A percentile compares a stretch with the other conserved stretches of the same genome.
Evolutionary conservation across 2,329 filamentous ascomycete species (phyloP).

Genomic region (Fusarium zealandicum): DNA sequence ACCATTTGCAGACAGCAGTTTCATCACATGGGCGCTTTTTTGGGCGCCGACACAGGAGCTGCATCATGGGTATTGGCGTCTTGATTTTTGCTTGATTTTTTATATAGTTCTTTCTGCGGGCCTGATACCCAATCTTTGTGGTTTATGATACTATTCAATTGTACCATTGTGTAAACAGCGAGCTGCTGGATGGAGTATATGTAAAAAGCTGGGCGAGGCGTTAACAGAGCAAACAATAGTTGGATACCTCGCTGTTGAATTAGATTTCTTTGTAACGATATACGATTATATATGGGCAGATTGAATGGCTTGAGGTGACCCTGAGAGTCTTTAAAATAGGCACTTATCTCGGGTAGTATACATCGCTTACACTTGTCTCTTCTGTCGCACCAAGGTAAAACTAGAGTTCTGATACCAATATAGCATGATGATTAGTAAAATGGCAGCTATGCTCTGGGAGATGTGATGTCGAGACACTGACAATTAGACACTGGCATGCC

Average conservation of each 20-base stretch:
- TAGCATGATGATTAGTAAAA: too few species aligned
- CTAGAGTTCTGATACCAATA: too few species aligned
- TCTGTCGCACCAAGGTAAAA: too few species aligned
- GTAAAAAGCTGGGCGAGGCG: slow-evolving; percentile 12
- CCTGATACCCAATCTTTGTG: slow-evolving; percentile 36
- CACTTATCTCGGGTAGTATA: background rate
- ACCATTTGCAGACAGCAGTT: slow-evolving; percentile 13
- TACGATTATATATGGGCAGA: slow-evolving; percentile 21
- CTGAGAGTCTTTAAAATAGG: background rate
- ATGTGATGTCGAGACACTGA: too few species aligned
- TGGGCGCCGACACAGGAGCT: slow-evolving; percentile 5
- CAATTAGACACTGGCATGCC: too few species aligned
- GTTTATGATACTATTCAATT: slow-evolving; percentile 31
- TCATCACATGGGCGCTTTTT: background rate
- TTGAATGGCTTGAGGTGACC: background rate
- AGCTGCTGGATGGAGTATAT: slow-evolving; percentile 14
- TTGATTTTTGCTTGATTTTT: slow-evolving; percentile 12
- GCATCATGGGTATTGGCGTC: slow-evolving; percentile 27
- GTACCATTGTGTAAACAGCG: slow-evolving; percentile 31
- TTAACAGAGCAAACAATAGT: slow-evolving; percentile 15
- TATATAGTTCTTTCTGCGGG: slow-evolving; percentile 19
- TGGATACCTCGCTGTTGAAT: slow-evolving; percentile 21
- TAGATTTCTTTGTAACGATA: slow-evolving; percentile 31
- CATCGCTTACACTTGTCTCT: too few species aligned
- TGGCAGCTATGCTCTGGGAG: too few species aligned